Evolutionary conservation across 1,139 yeast genomes (phyloP).

Genomic region (Candida freyschussii): DNA sequence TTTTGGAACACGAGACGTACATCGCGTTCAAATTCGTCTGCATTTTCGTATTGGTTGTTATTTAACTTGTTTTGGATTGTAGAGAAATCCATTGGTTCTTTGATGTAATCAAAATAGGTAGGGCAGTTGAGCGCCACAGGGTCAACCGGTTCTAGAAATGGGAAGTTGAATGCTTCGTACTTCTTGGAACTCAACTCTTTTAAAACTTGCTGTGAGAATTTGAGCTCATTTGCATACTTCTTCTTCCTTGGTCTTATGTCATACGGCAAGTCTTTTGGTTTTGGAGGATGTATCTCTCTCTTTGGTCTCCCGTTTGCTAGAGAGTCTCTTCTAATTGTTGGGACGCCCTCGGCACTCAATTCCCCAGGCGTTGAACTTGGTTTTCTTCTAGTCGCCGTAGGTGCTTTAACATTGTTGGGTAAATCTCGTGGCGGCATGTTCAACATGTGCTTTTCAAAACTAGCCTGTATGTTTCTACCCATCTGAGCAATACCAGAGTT

Average conservation of each 20-base stretch:
- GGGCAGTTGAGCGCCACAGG: conserved; percentile 93
- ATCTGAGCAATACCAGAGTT: conserved; percentile 79
- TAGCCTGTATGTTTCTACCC: conserved; percentile 86
- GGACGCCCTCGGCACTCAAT: conserved; percentile 43
- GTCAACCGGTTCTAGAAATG: conserved; percentile 91
- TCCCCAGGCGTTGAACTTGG: conserved; percentile 27
- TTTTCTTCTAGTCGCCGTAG: conserved; percentile 24
- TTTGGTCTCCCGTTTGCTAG: conserved; percentile 73
- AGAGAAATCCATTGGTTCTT: conserved; percentile 92
- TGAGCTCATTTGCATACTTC: conserved; percentile 84
- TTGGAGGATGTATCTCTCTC: conserved; percentile 95
- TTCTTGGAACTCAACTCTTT: conserved; percentile 82
- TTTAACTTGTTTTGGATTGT: conserved; percentile 76
- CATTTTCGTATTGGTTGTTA: conserved; percentile 83
- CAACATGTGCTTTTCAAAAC: conserved; percentile 88
- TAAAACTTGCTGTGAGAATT: conserved; percentile 77
- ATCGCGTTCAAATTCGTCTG: conserved; percentile 82
- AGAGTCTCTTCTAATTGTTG: conserved; percentile 58
- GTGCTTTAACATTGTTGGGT: conserved; percentile 33
- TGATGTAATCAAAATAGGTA: conserved; percentile 76
- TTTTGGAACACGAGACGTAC: conserved; percentile 78
- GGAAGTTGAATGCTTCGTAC: conserved; percentile 79
- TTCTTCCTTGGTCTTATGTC: conserved; percentile 88
- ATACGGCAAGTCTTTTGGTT: conserved; percentile 88
- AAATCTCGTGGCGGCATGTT: conserved; percentile 83